Conservation (phyloP, 2,329 filamentous ascomycete species). For the Xylaria sp. region DNA sequence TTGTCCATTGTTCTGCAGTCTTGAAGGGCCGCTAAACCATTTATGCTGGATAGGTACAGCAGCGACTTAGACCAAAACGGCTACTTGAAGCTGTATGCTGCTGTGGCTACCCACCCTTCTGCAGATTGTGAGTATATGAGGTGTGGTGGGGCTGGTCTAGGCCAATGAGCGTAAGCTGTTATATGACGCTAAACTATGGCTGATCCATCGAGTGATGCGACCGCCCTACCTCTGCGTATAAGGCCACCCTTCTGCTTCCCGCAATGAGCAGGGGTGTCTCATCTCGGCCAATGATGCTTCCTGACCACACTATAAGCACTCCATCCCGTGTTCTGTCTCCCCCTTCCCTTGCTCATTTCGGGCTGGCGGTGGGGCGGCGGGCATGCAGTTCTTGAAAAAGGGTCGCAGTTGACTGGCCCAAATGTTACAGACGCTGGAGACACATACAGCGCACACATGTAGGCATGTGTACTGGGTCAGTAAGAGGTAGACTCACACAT, state of each 20-base stretch:
- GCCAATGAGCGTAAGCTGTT: slow-evolving; percentile 30
- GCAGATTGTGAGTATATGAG: slow-evolving; percentile 14
- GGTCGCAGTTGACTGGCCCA: slow-evolving; percentile 29
- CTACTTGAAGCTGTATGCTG: neutral
- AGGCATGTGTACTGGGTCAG: slow-evolving; percentile 8
- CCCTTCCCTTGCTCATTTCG: slow-evolving; percentile 33
- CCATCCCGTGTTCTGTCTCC: slow-evolving; percentile 8
- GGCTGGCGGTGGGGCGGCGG: slow-evolving; percentile 27
- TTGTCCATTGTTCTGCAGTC: slow-evolving; percentile 27
- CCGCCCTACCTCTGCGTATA: neutral
- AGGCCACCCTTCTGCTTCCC: slow-evolving; percentile 3
- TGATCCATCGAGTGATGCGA: slow-evolving; percentile 4
- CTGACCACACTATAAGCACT: slow-evolving; percentile 14
- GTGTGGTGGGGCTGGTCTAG: slow-evolving; percentile 9
- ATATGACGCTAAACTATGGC: slow-evolving; percentile 31
- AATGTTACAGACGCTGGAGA: slow-evolving; percentile 32
- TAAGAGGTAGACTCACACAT: slow-evolving; percentile 16
- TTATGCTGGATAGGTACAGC: slow-evolving; percentile 21
- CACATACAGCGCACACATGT: slow-evolving; percentile 37
- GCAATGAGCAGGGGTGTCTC: too few species aligned
- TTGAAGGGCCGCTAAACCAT: slow-evolving; percentile 40
- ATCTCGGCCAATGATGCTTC: slow-evolving; percentile 7
- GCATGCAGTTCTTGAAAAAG: slow-evolving; percentile 36
- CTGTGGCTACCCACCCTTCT: slow-evolving; percentile 25
- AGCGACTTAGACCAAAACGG: slow-evolving; percentile 27